Percentiles rank a stretch among this genome's conserved stretches.
phyloP scores from a whole-genome alignment of 1,139 yeast species.

The Scheffersomyces segobiensis region DNA sequence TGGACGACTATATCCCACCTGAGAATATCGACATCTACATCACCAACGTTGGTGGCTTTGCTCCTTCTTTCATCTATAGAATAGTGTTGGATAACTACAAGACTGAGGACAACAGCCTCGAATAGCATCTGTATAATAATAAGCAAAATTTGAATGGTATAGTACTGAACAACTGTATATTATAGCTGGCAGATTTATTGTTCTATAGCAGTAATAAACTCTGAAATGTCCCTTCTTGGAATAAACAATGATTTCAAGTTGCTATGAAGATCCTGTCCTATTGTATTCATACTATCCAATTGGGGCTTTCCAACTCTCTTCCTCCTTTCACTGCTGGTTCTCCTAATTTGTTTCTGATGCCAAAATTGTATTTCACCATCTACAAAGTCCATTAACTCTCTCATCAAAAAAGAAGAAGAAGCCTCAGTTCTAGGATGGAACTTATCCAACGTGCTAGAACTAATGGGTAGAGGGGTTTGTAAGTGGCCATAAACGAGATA shows the following conservation, averaged over 20 bases:
- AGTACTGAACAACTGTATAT: no score
- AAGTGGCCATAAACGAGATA: not conserved
- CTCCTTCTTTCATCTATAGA: slow-evolving; percentile 95
- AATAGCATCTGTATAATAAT: slow-evolving; percentile 15
- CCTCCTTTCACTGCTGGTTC: not conserved
- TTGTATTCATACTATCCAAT: not conserved
- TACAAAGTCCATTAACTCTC: not conserved
- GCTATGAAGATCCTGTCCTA: not conserved
- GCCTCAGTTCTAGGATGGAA: not conserved
- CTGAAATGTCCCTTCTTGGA: not conserved
- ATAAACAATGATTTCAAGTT: not conserved
- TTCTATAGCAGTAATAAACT: no score
- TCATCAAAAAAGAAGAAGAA: not conserved
- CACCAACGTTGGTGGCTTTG: slow-evolving; percentile 93
- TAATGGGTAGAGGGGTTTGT: not conserved
- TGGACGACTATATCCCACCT: slow-evolving; percentile 89
- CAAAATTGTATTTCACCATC: not conserved
- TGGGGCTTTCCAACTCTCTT: not conserved
- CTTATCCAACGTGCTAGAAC: not conserved
- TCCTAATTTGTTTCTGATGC: not conserved
- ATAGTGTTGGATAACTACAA: slow-evolving; percentile 93
- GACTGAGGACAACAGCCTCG: slow-evolving; percentile 72
- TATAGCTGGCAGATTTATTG: no score
- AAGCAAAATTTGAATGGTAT: no score
- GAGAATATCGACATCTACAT: slow-evolving; percentile 92